A percentile compares a stretch with the other conserved stretches of the same genome.
Conservation (phyloP, 768 basidiomycete genomes). For the Termitomyces sp. region DNA sequence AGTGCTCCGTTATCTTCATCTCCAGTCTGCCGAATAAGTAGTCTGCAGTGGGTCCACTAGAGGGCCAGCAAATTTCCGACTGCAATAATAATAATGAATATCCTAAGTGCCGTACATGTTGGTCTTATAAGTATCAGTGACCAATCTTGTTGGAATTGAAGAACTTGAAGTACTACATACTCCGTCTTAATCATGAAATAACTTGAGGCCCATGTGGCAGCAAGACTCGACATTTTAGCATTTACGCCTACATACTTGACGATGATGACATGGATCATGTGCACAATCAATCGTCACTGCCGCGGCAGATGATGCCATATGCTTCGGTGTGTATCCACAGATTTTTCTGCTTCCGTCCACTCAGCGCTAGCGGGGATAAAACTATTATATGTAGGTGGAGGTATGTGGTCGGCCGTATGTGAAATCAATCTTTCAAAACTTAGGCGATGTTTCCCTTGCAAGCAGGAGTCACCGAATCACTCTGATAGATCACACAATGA, state of each 20-base stretch:
- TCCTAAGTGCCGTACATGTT: background rate
- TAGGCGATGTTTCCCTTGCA: background rate
- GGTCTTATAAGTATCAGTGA: background rate
- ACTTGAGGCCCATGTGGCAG: background rate
- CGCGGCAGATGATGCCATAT: no score
- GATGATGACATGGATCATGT: background rate
- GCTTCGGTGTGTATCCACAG: background rate
- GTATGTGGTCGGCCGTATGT: background rate
- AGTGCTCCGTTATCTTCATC: background rate
- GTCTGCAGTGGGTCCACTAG: background rate
- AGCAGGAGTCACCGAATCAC: no score
- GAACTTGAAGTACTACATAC: background rate
- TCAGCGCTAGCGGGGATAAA: background rate
- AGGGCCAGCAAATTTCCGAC: background rate
- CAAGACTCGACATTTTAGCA: background rate
- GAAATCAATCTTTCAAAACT: no score
- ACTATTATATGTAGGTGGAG: no score
- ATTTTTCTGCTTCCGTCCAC: background rate
- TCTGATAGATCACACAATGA: no score
- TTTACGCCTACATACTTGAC: background rate
- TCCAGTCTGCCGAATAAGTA: background rate
- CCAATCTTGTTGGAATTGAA: background rate
- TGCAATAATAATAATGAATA: background rate
- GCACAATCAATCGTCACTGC: background rate
- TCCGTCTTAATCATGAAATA: no score